A percentile compares a stretch with the other conserved stretches of the same genome.
Conservation (phyloP, 2,329 filamentous ascomycete species). For the Claviceps purpurea region DNA sequence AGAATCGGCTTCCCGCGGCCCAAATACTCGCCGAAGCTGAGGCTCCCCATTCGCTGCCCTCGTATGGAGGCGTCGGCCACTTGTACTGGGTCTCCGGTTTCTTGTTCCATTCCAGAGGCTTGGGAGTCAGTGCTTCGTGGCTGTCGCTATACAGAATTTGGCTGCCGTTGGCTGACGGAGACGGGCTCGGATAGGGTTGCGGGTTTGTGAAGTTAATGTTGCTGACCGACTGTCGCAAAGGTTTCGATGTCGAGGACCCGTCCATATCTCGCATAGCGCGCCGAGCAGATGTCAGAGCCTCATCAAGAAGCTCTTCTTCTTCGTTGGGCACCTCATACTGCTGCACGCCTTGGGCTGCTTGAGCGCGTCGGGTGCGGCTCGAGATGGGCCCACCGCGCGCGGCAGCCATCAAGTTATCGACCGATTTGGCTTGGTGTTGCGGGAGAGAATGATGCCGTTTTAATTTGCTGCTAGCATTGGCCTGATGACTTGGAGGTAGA, state of each 20-base stretch:
- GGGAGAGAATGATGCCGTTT: slow-evolving; percentile 54
- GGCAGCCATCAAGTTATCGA: slow-evolving; percentile 48
- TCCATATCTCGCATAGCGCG: slow-evolving; percentile 61
- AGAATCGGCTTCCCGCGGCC: slow-evolving; percentile 54
- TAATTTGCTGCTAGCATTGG: slow-evolving; percentile 34
- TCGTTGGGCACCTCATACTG: slow-evolving; percentile 93
- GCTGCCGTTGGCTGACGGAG: slow-evolving; percentile 74
- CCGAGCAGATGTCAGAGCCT: slow-evolving; percentile 67
- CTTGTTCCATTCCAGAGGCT: slow-evolving; percentile 56
- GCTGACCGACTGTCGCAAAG: slow-evolving; percentile 48
- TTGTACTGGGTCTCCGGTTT: slow-evolving; percentile 46
- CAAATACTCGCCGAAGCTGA: slow-evolving; percentile 72
- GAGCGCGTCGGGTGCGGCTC: slow-evolving; percentile 65
- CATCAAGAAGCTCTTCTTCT: slow-evolving; percentile 89
- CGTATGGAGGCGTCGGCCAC: slow-evolving; percentile 92
- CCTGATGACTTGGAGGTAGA: slow-evolving; percentile 39
- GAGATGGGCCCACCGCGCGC: slow-evolving; percentile 53
- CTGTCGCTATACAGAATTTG: slow-evolving; percentile 59
- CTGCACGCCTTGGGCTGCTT: slow-evolving; percentile 60
- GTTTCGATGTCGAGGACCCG: slow-evolving; percentile 24
- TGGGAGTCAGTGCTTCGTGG: slow-evolving; percentile 48
- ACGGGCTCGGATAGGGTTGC: slow-evolving; percentile 47
- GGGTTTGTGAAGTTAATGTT: slow-evolving; percentile 42
- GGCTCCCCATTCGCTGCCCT: slow-evolving; percentile 83
- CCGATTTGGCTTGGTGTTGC: slow-evolving; percentile 47